Base-by-base conservation (phyloP, 805 yeast genomes). In the Wickerhamomyces canadensis region DNA sequence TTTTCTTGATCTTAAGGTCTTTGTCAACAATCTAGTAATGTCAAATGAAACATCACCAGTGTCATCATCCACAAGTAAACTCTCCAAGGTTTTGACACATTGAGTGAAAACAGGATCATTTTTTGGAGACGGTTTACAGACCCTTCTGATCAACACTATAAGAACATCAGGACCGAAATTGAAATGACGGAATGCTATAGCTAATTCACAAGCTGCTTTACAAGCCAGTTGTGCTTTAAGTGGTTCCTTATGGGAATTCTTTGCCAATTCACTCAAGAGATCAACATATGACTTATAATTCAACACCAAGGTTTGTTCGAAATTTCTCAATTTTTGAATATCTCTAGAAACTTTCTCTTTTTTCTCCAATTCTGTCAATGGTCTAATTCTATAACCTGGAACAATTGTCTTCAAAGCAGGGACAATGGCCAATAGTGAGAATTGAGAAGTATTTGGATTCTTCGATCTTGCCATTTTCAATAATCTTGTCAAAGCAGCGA, bases 301-400 rank as follows among this genome's bases (percentile, higher is more conserved):
- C 10, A 69, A 54, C 7, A 89, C 80, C 37, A 91, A 66, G 2
- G 74, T 65, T 56, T 91, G 93, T 60, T 91, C 98, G 58, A 83
- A 88, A 42, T 68, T 71, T 55, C 98, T 74, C 49, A 84, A 58
- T 51, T 72, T 76, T 14, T 84, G 81, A 24, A 93, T 83, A 16
- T 93, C 98, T 54, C 73, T 84, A 12, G 89, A 67, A 4, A 87
- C 95, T 50, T 78, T 85, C 51, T 87, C 96, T 43, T 76, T 73
- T 58, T 77, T 78, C 58, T 91, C 98, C 0, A 75, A 61, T 14
- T 87, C 97, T 3, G 87, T 71, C 36, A 93, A 67, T 2, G 94
- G 83, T 55, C 96, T 72, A 36, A 91, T 87, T 42, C 80, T 74
- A 60, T 91, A 91, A 7, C 93, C 81, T 2, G 98, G 98, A 2